Base-by-base conservation (phyloP, 148 eudicot genomes). In the Silene conica region DNA sequence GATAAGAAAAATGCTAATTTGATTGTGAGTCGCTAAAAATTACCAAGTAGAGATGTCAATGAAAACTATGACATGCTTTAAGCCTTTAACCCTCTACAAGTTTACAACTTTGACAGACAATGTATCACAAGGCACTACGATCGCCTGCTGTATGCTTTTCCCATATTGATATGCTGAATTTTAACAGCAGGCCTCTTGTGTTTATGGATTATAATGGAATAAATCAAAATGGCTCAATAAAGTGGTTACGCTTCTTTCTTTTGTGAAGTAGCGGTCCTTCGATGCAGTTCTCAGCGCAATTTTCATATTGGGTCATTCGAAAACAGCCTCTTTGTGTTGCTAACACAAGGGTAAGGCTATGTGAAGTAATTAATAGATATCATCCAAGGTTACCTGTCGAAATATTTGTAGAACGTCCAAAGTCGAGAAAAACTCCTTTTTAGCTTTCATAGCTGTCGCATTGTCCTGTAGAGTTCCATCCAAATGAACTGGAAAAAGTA, bases 391-490 rank as follows among this genome's bases (percentile, higher is more conserved):
- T 72, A 92, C 98, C 98, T 95, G 98, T 45, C 89, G 91, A 76
- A 95, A 91, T 65, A 90, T 88, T 67, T 95, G 85, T 76, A 95
- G 93, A 78, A 95, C 93, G 73, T 88, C 93, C 73, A 85, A 82
- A 50, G 89, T 87, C 19, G 93, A 85, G 79, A 88, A 92, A 85
- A 83, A 90, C 82, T 89, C 98, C 83, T 88, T 89, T 75, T 89
- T 88, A 74, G 84, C 84, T 80, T 86, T 87, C 96, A 87, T 87
- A 56, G 78, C 79, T 26, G 80, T 83, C 68, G 92, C 67, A 76
- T 85, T 86, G 82, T 95, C 98, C 77, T 81, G 75, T 77, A 95
- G 80, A 62, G 97, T 88, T 69, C 97, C 98, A 74, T 90, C 98
- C 85, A 86, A 74, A 81, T 90, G 93, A 64, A 86, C 93, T 10